Conservation (phyloP, 352 stramenopile species). For the Pythium dissotocum region DNA sequence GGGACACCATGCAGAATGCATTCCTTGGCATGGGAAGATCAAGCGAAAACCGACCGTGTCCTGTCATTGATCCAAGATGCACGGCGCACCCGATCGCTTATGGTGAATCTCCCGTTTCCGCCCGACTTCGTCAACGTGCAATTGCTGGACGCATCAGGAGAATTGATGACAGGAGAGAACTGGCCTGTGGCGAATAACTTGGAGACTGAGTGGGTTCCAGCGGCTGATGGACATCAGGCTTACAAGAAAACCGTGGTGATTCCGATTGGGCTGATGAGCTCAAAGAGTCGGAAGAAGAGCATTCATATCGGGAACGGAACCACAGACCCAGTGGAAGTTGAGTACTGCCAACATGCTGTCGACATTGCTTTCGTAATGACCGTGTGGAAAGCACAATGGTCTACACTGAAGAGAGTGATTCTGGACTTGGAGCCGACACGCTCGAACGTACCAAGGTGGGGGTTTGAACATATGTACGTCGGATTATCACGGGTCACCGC, state of each 20-base stretch:
- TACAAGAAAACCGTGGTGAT: slow-evolving; percentile 1
- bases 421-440: neutral
- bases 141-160: neutral
- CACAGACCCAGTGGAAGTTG: too few relatives aligned
- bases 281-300: neutral
- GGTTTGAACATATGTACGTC: slow-evolving; percentile 5
- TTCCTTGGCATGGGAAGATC: slow-evolving; percentile 24
- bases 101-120: slow-evolving; percentile 3
- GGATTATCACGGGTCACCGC: neutral
- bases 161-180: neutral
- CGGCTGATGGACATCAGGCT: neutral
- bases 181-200: neutral
- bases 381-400: slow-evolving; percentile 27
- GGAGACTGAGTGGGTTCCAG: neutral
- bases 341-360: slow-evolving; percentile 21
- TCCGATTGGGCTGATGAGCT: neutral
- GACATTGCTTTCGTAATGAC: slow-evolving; percentile 26
- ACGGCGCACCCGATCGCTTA: neutral
- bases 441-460: neutral
- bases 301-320: neutral
- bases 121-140: slow-evolving; percentile 8
- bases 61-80: neutral
- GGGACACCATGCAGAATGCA: slow-evolving; percentile 21
- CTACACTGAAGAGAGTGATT: slow-evolving; percentile 15
- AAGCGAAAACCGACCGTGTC: neutral